A percentile compares a stretch with the other conserved stretches of the same genome.
These are phyloP conservation scores for Cubamyces lactineus DNA, from an alignment of 768 basidiomycete genomes.

Conservation along the genomic window DNA sequence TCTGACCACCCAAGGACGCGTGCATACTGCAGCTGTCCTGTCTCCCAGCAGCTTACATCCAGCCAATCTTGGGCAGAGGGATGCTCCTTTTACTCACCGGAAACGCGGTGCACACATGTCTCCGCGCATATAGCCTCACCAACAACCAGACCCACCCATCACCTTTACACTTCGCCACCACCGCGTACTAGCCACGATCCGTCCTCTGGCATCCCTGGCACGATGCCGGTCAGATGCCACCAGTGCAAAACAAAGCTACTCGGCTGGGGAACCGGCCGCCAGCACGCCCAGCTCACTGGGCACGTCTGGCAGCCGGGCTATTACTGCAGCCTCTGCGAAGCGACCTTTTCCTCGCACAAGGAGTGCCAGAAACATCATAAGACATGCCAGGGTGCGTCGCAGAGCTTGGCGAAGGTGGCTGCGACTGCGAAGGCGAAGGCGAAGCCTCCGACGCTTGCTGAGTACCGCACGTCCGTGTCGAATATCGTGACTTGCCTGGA, in stretches of 20 bases:
- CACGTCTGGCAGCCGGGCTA: constrained; percentile 3
- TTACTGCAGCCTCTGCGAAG: background rate
- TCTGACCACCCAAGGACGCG: too few species aligned
- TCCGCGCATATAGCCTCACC: background rate
- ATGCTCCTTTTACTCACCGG: background rate
- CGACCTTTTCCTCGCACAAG: background rate
- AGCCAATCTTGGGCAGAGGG: too few species aligned
- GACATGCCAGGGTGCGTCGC: background rate
- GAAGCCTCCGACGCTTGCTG: background rate
- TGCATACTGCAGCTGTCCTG: too few species aligned
- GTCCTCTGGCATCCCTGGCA: too few species aligned
- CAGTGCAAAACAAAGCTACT: background rate
- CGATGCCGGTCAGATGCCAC: background rate
- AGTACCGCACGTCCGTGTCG: background rate
- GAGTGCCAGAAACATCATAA: background rate
- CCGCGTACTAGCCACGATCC: background rate
- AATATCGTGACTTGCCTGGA: background rate
- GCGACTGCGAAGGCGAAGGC: background rate
- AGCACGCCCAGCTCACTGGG: background rate
- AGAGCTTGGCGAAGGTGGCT: background rate
- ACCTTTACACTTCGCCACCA: background rate
- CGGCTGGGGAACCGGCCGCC: background rate
- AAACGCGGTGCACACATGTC: background rate
- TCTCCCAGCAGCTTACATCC: too few species aligned
- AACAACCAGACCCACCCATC: background rate